Percentiles rank a stretch among this genome's conserved stretches.
Conservation (phyloP, 345 rosid species). For the Turnera subulata region DNA sequence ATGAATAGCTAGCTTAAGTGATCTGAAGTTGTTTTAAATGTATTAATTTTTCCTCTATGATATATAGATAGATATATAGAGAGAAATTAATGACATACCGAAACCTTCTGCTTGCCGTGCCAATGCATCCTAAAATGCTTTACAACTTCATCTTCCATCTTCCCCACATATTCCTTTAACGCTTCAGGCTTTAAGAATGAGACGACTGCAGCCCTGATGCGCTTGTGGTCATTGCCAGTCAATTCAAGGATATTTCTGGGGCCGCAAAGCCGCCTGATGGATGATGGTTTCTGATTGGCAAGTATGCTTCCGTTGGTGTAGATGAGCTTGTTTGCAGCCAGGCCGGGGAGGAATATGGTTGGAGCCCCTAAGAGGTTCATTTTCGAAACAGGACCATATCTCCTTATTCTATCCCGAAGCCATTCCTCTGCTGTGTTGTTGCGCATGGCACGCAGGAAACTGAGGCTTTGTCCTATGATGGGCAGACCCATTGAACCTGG, state of each 20-base stretch:
- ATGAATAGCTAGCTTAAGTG: neutral
- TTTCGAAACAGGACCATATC: constrained; percentile 39
- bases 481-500: constrained; percentile 42
- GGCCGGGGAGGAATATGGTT: constrained; percentile 30
- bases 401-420: constrained; percentile 24
- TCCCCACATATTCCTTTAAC: constrained; percentile 28
- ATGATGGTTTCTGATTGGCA: constrained; percentile 12
- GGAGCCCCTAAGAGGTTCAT: constrained; percentile 23
- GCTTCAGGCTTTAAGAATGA: constrained; percentile 31
- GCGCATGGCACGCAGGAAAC: constrained; percentile 24
- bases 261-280: constrained; percentile 21
- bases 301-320: constrained; percentile 13
- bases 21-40: neutral
- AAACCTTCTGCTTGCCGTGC: constrained; percentile 28
- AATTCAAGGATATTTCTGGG: constrained; percentile 25
- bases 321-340: constrained; percentile 33
- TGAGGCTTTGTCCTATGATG: constrained; percentile 35
- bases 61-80: too few relatives aligned
- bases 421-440: constrained; percentile 26
- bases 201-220: constrained; percentile 27
- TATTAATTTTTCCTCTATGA: neutral
- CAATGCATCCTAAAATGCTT: constrained; percentile 28
- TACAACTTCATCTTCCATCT: constrained; percentile 31
- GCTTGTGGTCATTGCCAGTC: constrained; percentile 29
- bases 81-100: constrained; percentile 18